Evolutionary conservation across 371 early-diverging fungal species (phyloP).

Genomic region (Blakeslea trispora): DNA sequence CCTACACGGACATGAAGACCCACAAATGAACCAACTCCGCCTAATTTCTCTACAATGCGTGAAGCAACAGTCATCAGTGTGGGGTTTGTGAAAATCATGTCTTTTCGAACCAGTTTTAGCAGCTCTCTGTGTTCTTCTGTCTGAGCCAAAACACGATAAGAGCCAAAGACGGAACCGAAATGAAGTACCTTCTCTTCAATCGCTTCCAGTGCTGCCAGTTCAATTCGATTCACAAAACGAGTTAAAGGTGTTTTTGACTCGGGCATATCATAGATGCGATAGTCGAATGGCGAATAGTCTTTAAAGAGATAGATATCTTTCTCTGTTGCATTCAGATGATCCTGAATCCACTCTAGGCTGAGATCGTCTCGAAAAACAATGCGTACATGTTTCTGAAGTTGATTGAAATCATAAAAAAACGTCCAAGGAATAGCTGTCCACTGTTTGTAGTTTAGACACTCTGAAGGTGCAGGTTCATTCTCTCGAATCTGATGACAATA

Average conservation of each 20-base stretch:
- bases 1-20: conserved; percentile 60
- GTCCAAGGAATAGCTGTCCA: conserved; percentile 64
- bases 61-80: conserved; percentile 42
- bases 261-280: conserved; percentile 54
- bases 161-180: conserved; percentile 61
- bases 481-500: conserved; percentile 46
- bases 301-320: conserved; percentile 50
- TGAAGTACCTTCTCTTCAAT: conserved; percentile 50
- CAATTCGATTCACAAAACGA: conserved; percentile 44
- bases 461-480: conserved; percentile 49
- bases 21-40: conserved; percentile 43
- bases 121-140: conserved; percentile 39
- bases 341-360: conserved; percentile 43
- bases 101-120: conserved; percentile 38
- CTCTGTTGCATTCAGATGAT: conserved; percentile 8
- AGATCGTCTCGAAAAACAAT: conserved; percentile 43
- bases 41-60: conserved; percentile 45
- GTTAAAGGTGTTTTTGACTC: conserved; percentile 44
- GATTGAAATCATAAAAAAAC: conserved; percentile 55
- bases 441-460: conserved; percentile 58
- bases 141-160: conserved; percentile 53
- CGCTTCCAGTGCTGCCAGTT: conserved; percentile 41
- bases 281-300: conserved; percentile 56
- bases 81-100: conserved; percentile 56
- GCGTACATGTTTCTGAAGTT: conserved; percentile 30